phyloP scores from a whole-genome alignment of 371 early-diverging fungal species.

The Choanephora cucurbitarum region DNA sequence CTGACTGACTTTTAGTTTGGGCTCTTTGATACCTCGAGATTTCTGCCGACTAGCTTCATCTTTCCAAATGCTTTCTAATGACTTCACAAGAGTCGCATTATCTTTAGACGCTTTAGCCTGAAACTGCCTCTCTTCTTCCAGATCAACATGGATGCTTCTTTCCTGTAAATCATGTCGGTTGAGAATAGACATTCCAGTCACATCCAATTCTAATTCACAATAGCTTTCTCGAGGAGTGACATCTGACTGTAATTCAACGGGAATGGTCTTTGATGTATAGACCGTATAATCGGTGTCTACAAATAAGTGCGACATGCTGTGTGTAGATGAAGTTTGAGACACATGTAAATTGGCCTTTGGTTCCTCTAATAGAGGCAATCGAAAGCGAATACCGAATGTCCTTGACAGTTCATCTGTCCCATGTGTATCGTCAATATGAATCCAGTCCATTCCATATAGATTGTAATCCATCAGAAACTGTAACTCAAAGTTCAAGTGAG shows the following conservation, averaged over 20 bases:
- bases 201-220: conserved; percentile 83
- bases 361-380: conserved; percentile 41
- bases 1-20: conserved; percentile 22
- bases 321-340: conserved; percentile 9
- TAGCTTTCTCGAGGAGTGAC: conserved; percentile 47
- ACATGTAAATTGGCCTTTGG: conserved; percentile 18
- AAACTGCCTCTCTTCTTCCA: conserved; percentile 12
- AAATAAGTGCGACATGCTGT: not conserved
- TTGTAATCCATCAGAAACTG: conserved; percentile 94
- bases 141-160: conserved; percentile 51
- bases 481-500: conserved; percentile 84
- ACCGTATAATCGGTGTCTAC: conserved; percentile 1
- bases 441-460: conserved; percentile 91
- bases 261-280: conserved; percentile 33
- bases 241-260: conserved; percentile 23
- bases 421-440: conserved; percentile 18
- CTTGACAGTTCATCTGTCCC: not conserved
- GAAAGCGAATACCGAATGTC: conserved; percentile 29
- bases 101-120: conserved; percentile 1
- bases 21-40: conserved; percentile 9
- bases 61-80: conserved; percentile 60
- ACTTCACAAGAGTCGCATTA: conserved; percentile 52
- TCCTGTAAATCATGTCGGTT: conserved; percentile 65
- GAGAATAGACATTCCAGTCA: conserved; percentile 59
- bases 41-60: conserved; percentile 39